A percentile compares a stretch with the other conserved stretches of the same genome.
These are phyloP conservation scores for Trichothecium sympodiale DNA, from an alignment of 2,329 filamentous ascomycete genomes.

Conservation along the genomic window DNA sequence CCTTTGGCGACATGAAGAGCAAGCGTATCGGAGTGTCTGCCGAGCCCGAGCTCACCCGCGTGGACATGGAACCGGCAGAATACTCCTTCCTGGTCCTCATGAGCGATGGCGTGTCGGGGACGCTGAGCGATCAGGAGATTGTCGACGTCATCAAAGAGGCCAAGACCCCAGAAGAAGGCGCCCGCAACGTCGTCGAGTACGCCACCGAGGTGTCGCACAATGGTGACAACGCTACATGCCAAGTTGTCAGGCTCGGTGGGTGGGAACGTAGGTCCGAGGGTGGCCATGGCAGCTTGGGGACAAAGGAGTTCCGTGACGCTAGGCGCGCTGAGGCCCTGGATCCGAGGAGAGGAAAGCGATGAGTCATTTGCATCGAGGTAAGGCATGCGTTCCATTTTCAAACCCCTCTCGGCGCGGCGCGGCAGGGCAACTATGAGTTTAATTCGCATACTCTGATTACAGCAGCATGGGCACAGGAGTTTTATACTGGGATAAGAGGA, in stretches of 20 bases:
- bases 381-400: no score
- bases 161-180: conserved; percentile 77
- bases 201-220: conserved; percentile 69
- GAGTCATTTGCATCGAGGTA: conserved; percentile 4
- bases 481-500: no score
- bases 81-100: conserved; percentile 84
- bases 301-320: conserved; percentile 83
- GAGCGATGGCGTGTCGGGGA: conserved; percentile 80
- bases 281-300: conserved; percentile 78
- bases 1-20: conserved; percentile 84
- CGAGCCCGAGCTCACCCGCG: conserved; percentile 75
- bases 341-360: conserved; percentile 58
- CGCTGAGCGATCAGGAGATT: conserved; percentile 84
- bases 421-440: no score
- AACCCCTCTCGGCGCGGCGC: no score
- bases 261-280: conserved; percentile 71
- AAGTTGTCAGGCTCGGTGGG: conserved; percentile 55
- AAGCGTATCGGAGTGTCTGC: conserved; percentile 92
- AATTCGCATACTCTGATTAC: no score
- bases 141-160: conserved; percentile 94
- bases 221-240: conserved; percentile 59
- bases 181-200: conserved; percentile 69
- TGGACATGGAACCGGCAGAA: conserved; percentile 72
- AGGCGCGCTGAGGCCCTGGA: conserved; percentile 70
- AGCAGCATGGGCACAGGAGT: no score